Conservation (phyloP, 768 basidiomycete genomes). For the Panus rudis region DNA sequence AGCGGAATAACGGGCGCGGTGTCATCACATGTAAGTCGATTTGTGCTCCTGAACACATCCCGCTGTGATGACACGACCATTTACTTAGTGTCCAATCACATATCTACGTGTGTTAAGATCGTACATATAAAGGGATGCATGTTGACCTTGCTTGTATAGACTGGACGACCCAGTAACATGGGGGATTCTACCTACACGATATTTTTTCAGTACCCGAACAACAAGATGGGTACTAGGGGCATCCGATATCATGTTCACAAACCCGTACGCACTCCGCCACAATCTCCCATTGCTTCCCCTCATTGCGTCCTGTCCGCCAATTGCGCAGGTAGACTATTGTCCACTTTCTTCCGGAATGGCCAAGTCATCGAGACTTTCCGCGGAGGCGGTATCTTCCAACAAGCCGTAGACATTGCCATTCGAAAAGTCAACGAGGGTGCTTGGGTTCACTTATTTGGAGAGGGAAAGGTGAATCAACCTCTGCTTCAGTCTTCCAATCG, state of each 20-base stretch:
- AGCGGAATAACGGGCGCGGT: conserved; percentile 47
- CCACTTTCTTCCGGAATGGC: conserved; percentile 79
- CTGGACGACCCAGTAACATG: conserved; percentile 83
- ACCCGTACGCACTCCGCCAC: conserved; percentile 51
- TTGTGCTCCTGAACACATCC: background rate
- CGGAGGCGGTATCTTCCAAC: conserved; percentile 85
- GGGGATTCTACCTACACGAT: conserved; percentile 69
- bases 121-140: conserved; percentile 3
- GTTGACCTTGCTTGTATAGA: conserved; percentile 28
- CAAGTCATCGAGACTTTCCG: conserved; percentile 91
- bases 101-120: conserved; percentile 65
- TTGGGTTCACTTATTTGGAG: conserved; percentile 93
- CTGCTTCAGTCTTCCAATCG: background rate
- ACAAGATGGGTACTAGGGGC: conserved; percentile 92
- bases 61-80: background rate
- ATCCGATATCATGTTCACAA: conserved; percentile 92
- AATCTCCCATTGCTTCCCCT: background rate
- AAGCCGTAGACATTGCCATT: conserved; percentile 79
- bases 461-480: conserved; percentile 83
- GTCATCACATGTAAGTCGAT: conserved; percentile 62
- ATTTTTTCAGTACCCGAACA: conserved; percentile 49
- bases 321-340: conserved; percentile 52
- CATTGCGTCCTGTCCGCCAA: conserved; percentile 4
- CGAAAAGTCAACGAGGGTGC: conserved; percentile 71
- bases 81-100: conserved; percentile 78